Conservation (phyloP, 2,329 filamentous ascomycete genomes). For the Hortaea werneckii region DNA sequence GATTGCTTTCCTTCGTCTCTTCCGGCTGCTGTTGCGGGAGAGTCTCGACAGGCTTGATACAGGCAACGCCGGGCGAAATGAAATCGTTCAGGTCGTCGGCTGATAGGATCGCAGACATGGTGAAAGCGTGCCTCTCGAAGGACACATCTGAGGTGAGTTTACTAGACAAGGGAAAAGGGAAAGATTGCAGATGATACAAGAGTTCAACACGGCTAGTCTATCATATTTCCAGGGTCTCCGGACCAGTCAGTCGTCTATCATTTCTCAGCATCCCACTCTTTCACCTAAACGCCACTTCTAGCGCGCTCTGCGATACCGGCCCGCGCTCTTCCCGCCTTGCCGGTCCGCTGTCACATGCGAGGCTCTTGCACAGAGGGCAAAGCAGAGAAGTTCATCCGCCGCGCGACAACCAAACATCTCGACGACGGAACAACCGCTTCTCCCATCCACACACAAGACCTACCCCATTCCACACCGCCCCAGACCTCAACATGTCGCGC, state of each 20-base stretch:
- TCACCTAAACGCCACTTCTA: background rate
- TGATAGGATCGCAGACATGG: conserved; percentile 94
- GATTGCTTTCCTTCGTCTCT: conserved; percentile 29
- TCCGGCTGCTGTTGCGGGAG: conserved; percentile 55
- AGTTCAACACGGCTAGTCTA: too few species aligned
- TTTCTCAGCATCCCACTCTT: conserved; percentile 6
- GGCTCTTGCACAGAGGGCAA: background rate
- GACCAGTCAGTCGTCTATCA: background rate
- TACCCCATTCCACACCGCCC: too few species aligned
- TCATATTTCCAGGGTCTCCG: background rate
- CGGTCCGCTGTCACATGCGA: background rate
- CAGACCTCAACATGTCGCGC: conserved; percentile 44
- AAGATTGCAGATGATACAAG: background rate
- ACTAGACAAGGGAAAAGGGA: background rate
- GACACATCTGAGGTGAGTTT: conserved; percentile 17
- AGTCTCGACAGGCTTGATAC: conserved; percentile 94
- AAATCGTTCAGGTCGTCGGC: conserved; percentile 98
- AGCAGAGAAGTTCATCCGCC: too few species aligned
- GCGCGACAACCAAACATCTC: too few species aligned
- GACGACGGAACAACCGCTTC: too few species aligned
- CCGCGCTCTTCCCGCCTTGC: background rate
- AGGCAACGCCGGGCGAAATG: conserved; percentile 92
- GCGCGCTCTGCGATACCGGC: conserved; percentile 2
- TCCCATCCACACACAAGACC: too few species aligned
- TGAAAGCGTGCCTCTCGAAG: conserved; percentile 12